Base-by-base conservation (phyloP, 352 stramenopile genomes). In the Aphanomyces astaci region DNA sequence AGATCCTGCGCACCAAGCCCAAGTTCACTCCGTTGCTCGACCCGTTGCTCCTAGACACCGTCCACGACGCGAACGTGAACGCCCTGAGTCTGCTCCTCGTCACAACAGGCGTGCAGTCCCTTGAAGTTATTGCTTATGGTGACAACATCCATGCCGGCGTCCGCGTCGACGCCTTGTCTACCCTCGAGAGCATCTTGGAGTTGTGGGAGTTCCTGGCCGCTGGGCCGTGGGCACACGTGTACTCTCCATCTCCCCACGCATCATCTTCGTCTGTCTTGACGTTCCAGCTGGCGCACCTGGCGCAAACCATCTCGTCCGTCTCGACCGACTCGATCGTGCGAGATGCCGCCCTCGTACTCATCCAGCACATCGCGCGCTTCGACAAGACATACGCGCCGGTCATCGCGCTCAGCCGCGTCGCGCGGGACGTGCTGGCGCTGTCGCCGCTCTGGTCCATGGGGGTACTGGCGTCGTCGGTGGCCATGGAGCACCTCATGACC, bases 1-100 rank as follows among this genome's bases (percentile, higher is more conserved):
- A 64, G 33, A 64, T 52, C 33, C 33, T 52, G 4, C 56, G 56
- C 0, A 64, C 56, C 31, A 64, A 64, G 36, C 22, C 24, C 33
- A 64, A 64, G 40, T 64, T 64, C 56, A 52, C 56, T 17, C 13
- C 56, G 2, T 25, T 63, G 28, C 31, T 63, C 15, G 54, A 63
- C 30, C 54, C 54, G 33, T 9, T 45, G 2, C 22, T 62, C 27
- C 4, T n/a, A 25, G 52, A n/a, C 25, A 25, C 13, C 4, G 19
- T 27, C 9, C 22, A 62, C 24, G 52, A 45, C 28, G 24, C 3
- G 2, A 32, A 15, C 19, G 51, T 40, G 22, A 49, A 64, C 19
- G 15, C 25, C 19, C 33, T 64, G 9, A 24, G 32, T 46, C 30
- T 13, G 22, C 52, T 24, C 30, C 56, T 64, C 19, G 11, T n/a